phyloP scores from a whole-genome alignment of 352 stramenopile genomes.

The Phytopythium delawarense region DNA sequence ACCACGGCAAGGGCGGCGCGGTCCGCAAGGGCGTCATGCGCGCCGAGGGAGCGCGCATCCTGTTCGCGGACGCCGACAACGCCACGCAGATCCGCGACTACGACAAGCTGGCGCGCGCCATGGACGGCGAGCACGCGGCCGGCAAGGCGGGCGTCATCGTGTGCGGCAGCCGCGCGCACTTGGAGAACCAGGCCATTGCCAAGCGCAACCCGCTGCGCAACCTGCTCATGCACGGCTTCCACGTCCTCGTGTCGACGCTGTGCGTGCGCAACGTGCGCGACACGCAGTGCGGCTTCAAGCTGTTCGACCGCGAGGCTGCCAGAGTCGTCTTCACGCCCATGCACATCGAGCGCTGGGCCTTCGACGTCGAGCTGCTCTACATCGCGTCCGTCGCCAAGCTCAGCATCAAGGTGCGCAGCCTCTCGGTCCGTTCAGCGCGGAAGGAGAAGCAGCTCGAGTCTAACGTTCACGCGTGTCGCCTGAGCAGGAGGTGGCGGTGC shows the following conservation, averaged over 20 bases:
- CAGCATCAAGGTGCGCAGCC: constrained; percentile 43
- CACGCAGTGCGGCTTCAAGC: constrained; percentile 95
- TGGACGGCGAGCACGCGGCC: constrained; percentile 29
- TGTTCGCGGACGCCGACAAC: constrained; percentile 93
- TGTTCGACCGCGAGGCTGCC: constrained; percentile 87
- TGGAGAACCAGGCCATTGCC: constrained; percentile 82
- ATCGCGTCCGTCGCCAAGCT: constrained; percentile 60
- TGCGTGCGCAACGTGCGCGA: constrained; percentile 86
- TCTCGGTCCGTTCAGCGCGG: neutral
- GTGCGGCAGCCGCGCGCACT: constrained; percentile 88
- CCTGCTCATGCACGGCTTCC: constrained; percentile 92
- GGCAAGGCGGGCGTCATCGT: constrained; percentile 59
- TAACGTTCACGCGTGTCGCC: no score
- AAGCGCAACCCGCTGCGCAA: constrained; percentile 86
- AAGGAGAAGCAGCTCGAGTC: no score
- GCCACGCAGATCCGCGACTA: constrained; percentile 90
- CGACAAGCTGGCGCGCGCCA: constrained; percentile 61
- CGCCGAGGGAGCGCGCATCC: constrained; percentile 65
- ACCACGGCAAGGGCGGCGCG: constrained; percentile 91
- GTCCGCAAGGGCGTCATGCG: constrained; percentile 88
- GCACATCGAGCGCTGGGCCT: constrained; percentile 93
- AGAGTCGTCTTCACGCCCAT: constrained; percentile 86
- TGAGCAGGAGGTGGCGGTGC: constrained; percentile 85
- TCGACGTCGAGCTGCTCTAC: constrained; percentile 94
- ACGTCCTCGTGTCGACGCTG: constrained; percentile 87